These are phyloP conservation scores for Candida sp. DNA, from an alignment of 1,139 yeast species.

Conservation along the genomic window DNA sequence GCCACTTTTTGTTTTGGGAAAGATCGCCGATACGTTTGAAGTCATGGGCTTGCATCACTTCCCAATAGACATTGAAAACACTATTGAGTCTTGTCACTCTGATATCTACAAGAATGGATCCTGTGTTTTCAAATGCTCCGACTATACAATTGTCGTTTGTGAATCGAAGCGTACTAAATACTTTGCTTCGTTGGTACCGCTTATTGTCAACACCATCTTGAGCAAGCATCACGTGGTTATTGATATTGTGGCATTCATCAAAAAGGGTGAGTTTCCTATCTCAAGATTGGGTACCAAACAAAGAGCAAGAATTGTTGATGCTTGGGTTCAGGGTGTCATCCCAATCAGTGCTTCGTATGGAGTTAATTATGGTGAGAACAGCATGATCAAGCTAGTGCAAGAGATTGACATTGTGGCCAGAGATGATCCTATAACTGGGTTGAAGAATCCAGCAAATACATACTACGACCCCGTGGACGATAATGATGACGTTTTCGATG, in stretches of 20 bases:
- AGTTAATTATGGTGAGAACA: slow-evolving; percentile 69
- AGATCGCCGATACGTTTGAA: slow-evolving; percentile 89
- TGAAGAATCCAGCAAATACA: slow-evolving; percentile 48
- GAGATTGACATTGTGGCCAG: slow-evolving; percentile 50
- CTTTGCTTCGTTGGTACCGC: slow-evolving; percentile 79
- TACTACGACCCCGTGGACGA: slow-evolving; percentile 40
- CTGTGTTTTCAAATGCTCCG: slow-evolving; percentile 85
- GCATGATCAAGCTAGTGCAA: slow-evolving; percentile 57
- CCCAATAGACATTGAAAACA: slow-evolving; percentile 80
- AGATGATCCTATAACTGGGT: slow-evolving; percentile 47
- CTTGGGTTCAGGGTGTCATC: slow-evolving; percentile 54
- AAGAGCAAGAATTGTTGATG: slow-evolving; percentile 69
- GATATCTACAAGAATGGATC: slow-evolving; percentile 62
- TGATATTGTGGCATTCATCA: slow-evolving; percentile 84
- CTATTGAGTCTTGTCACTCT: slow-evolving; percentile 70
- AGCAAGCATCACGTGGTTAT: slow-evolving; percentile 85
- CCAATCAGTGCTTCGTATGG: slow-evolving; percentile 50
- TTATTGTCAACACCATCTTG: slow-evolving; percentile 77
- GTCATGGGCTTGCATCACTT: slow-evolving; percentile 91
- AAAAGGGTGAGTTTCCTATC: slow-evolving; percentile 64
- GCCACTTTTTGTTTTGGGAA: slow-evolving; percentile 84
- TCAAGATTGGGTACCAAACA: slow-evolving; percentile 80
- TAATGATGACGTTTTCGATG: slow-evolving; percentile 35
- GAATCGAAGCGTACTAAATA: slow-evolving; percentile 60
- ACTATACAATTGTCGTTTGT: slow-evolving; percentile 77